Percentiles rank a stretch among this genome's conserved stretches.
Conservation (phyloP, 306 rosid genomes). For the Trifolium repens region DNA sequence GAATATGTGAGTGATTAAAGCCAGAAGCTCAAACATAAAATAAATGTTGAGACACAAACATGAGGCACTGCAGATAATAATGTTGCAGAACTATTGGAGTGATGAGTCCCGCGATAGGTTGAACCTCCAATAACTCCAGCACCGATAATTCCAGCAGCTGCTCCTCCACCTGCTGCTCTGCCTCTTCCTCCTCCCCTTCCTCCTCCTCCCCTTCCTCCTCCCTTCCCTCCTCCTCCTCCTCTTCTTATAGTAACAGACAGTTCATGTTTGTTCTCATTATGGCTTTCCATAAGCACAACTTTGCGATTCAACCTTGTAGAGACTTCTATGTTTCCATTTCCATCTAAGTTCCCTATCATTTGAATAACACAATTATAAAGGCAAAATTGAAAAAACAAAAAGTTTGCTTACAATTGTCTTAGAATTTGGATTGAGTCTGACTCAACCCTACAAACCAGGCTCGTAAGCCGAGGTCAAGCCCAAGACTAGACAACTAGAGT, state of each 20-base stretch:
- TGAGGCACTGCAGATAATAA: conserved; percentile 21
- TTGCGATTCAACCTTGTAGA: conserved; percentile 19
- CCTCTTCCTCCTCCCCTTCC: not conserved
- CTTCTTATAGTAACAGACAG: conserved; percentile 5
- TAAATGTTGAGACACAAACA: conserved; percentile 18
- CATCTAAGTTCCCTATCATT: conserved; percentile 31
- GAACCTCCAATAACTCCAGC: conserved; percentile 26
- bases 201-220: not conserved
- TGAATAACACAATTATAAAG: not conserved
- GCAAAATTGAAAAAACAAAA: not conserved
- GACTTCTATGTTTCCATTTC: conserved; percentile 27
- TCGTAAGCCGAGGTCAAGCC: not conserved
- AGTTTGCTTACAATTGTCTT: not conserved
- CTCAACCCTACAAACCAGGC: not conserved
- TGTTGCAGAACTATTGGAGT: conserved; percentile 24
- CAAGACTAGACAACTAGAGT: not conserved
- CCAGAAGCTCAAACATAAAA: conserved; percentile 16
- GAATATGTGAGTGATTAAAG: conserved; percentile 2
- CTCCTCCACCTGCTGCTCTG: not conserved
- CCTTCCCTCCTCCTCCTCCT: conserved; percentile 18
- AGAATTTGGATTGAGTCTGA: not conserved
- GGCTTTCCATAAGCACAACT: conserved; percentile 25
- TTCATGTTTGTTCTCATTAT: conserved; percentile 13
- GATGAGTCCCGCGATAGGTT: conserved; percentile 13
- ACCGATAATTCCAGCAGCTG: not conserved